Evolutionary conservation across 352 stramenopile species (phyloP).

Genomic region (Pythium aquatile): DNA sequence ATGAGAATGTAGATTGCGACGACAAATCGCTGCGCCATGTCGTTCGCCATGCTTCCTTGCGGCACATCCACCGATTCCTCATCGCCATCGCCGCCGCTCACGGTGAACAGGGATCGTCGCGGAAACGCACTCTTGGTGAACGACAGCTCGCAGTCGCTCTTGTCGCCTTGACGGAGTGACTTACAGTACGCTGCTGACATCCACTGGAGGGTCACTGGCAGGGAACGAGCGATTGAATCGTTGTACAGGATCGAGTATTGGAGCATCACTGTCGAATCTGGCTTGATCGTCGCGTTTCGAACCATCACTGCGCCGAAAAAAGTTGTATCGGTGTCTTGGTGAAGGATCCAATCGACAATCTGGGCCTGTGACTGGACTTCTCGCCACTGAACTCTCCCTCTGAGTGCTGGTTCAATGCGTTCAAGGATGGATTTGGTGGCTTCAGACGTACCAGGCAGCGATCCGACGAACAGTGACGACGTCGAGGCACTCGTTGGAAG

Average conservation of each 20-base stretch:
- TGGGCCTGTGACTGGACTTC: conserved; percentile 20
- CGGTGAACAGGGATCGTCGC: conserved; percentile 5
- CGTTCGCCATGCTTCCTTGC: conserved; percentile 23
- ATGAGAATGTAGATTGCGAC: conserved; percentile 86
- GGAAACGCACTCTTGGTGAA: conserved; percentile 57
- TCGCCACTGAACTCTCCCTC: conserved; percentile 16
- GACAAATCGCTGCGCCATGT: conserved; percentile 82
- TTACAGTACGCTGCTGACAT: conserved; percentile 65
- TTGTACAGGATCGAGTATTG: conserved; percentile 71
- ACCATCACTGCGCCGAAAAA: conserved; percentile 66
- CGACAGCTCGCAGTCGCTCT: conserved; percentile 36
- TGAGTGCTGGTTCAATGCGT: conserved; percentile 3
- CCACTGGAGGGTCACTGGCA: conserved; percentile 61
- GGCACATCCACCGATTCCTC: conserved; percentile 10
- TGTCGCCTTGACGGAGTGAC: background rate
- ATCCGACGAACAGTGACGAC: conserved; percentile 46
- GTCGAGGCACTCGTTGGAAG: conserved; percentile 37
- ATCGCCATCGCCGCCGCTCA: conserved; percentile 4
- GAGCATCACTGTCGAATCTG: conserved; percentile 7
- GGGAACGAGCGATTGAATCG: conserved; percentile 48
- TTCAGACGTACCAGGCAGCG: conserved; percentile 5
- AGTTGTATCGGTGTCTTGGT: conserved; percentile 33
- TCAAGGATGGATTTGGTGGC: conserved; percentile 25
- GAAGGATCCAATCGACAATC: conserved; percentile 45
- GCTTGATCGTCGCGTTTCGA: conserved; percentile 37